phyloP scores from a whole-genome alignment of 2,329 filamentous ascomycete species.

The Cladosporium sp. region DNA sequence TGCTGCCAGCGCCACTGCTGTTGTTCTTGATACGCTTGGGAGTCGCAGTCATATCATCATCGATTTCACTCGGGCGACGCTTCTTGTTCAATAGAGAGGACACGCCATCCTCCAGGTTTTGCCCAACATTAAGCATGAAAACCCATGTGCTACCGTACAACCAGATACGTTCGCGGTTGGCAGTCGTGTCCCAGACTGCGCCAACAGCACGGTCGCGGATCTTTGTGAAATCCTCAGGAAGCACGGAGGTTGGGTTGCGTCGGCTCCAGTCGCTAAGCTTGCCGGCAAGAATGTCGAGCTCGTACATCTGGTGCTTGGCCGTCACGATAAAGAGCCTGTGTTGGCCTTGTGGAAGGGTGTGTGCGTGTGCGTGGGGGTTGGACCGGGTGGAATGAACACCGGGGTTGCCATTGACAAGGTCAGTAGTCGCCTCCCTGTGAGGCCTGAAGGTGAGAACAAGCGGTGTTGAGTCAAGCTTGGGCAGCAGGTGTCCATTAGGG shows the following conservation, averaged over 20 bases:
- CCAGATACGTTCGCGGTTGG: constrained; percentile 64
- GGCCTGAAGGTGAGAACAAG: constrained; percentile 46
- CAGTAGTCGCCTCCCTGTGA: constrained; percentile 6
- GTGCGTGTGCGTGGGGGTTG: constrained; percentile 50
- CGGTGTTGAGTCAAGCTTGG: constrained; percentile 41
- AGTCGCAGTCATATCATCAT: constrained; percentile 22
- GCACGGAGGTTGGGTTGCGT: constrained; percentile 68
- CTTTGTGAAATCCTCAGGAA: constrained; percentile 69
- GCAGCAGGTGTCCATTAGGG: constrained; percentile 50
- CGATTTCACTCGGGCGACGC: constrained; percentile 23
- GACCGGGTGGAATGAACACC: constrained; percentile 46
- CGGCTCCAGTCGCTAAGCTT: constrained; percentile 80
- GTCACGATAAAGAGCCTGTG: constrained; percentile 58
- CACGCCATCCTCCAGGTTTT: constrained; percentile 51
- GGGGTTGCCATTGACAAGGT: constrained; percentile 41
- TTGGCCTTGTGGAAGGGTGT: constrained; percentile 52
- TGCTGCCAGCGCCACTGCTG: constrained; percentile 37
- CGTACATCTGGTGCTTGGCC: constrained; percentile 62
- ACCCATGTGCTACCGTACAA: constrained; percentile 81
- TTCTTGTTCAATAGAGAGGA: constrained; percentile 15
- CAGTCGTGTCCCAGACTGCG: constrained; percentile 68
- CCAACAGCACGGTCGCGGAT: constrained; percentile 79
- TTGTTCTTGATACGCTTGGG: constrained; percentile 39
- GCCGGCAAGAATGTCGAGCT: constrained; percentile 75
- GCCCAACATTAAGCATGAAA: constrained; percentile 83